These are phyloP conservation scores for Purpureocillium takamizusanense DNA, from an alignment of 2,329 filamentous ascomycete genomes.

Conservation along the genomic window DNA sequence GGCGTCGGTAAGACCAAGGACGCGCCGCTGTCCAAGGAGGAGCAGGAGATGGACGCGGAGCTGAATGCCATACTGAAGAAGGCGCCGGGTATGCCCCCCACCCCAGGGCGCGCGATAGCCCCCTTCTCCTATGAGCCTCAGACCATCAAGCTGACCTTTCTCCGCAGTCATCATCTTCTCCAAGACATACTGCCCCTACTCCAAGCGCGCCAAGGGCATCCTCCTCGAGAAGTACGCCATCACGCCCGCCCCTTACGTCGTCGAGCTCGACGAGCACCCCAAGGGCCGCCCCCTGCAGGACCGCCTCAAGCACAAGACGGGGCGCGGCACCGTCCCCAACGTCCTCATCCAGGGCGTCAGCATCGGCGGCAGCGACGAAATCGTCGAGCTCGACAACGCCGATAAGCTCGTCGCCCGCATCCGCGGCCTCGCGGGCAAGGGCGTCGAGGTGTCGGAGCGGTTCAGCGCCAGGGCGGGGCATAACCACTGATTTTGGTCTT, in stretches of 20 bases:
- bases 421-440: conserved; percentile 62
- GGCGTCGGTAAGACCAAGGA: conserved; percentile 21
- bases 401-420: conserved; percentile 65
- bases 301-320: conserved; percentile 63
- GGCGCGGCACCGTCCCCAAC: conserved; percentile 82
- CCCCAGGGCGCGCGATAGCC: neutral
- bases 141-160: neutral
- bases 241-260: conserved; percentile 71
- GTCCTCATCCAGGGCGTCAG: conserved; percentile 79
- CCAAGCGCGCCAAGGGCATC: conserved; percentile 74
- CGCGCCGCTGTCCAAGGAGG: conserved; percentile 37
- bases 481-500: too few relatives aligned
- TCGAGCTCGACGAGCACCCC: conserved; percentile 80
- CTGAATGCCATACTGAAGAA: conserved; percentile 74
- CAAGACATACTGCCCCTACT: conserved; percentile 86
- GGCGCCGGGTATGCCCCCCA: conserved; percentile 58
- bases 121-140: conserved; percentile 6
- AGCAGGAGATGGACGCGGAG: conserved; percentile 59
- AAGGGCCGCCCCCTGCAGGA: conserved; percentile 66
- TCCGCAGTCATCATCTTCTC: conserved; percentile 83
- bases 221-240: conserved; percentile 81
- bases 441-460: conserved; percentile 42
- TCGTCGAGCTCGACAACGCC: conserved; percentile 59
- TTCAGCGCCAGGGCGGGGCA: too few relatives aligned
- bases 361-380: conserved; percentile 84